Evolutionary conservation across 352 stramenopile genomes (phyloP).

Genomic region (Pythium myriotylum): DNA sequence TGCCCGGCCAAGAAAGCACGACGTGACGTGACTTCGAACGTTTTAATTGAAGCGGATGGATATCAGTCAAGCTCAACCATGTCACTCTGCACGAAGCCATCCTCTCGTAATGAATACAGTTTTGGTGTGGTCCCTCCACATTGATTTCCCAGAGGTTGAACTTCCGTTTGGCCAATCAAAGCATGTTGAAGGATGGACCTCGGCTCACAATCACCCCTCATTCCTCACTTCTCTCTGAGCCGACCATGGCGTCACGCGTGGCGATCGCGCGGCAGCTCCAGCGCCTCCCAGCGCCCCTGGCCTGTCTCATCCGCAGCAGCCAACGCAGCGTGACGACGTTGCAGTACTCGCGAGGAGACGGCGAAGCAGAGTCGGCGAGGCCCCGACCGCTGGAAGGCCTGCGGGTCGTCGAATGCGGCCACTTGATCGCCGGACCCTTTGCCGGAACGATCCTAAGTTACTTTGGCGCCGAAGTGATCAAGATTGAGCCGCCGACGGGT

Average conservation of each 20-base stretch:
- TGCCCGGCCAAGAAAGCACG: no score
- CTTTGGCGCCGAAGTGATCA: conserved; percentile 91
- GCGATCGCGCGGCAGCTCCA: neutral
- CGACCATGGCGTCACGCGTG: conserved; percentile 1
- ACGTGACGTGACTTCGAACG: no score
- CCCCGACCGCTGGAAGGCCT: conserved; percentile 68
- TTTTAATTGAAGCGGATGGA: no score
- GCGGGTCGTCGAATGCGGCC: conserved; percentile 77
- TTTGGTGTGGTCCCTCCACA: no score
- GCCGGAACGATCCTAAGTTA: conserved; percentile 86
- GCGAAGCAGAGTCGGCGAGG: neutral
- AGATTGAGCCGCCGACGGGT: conserved; percentile 84
- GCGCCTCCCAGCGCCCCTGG: neutral
- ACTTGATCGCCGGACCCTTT: conserved; percentile 82
- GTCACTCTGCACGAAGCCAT: no score
- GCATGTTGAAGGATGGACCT: conserved; percentile 19
- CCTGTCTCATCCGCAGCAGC: neutral
- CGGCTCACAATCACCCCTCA: neutral
- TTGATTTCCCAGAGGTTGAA: conserved; percentile 14
- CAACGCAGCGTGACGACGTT: conserved; percentile 18
- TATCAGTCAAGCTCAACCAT: no score
- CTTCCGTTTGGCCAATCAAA: conserved; percentile 28
- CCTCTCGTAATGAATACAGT: no score
- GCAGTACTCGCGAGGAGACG: conserved; percentile 9
- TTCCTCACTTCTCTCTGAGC: neutral